Evolutionary conservation across 75 land plant genomes (phyloP), one percentile per base, ranked within the genome.

Genomic region (Selaginella moellendorffii): DNA sequence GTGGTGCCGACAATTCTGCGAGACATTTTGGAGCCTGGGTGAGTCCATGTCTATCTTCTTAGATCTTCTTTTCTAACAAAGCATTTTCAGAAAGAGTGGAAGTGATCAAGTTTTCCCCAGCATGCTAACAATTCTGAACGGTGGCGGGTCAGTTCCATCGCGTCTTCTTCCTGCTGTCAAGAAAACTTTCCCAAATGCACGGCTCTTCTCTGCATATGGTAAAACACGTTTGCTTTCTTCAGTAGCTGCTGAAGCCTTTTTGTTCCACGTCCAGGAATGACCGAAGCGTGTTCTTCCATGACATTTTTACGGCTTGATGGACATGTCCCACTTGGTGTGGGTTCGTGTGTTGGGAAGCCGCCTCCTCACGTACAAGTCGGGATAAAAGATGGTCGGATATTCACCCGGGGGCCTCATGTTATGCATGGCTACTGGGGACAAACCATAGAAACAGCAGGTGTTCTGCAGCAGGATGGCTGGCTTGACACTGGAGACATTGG

Each of bases 1-100:
- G 79, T 84, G 22, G 96, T 88, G n/a, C 98, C 98, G 61, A 67
- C 96, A 31, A 88, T 93, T 83, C 80, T 93, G 77, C 63, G 77
- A 54, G 98, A 93, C 78, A 29, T 88, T 27, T 68, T 80, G 52
- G 54, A 2, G 24, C 59, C 8, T 21, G 59, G 2, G 25, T 56
- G 24, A 2, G 19, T 56, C 17, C 8, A 8, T 21, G 24, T 51
- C 27, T 23, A 27, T 52, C 60, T 36, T 52, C 31, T 42, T 53
- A 52, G 9, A 36, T 51, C 22, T 46, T 2, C 36, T 21, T 1
- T 27, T 24, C 62, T 27, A 18, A 27, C 28, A 17, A 24, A 30
- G 62, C 27, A 27, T 60, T 60, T 26, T 69, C 74, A 79, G 68
- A 27, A 2, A 20, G 65, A 65, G 61, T 29, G 54, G 53, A 62